phyloP scores from a whole-genome alignment of 179 eudicot genomes.

The Gypsophila paniculata region DNA sequence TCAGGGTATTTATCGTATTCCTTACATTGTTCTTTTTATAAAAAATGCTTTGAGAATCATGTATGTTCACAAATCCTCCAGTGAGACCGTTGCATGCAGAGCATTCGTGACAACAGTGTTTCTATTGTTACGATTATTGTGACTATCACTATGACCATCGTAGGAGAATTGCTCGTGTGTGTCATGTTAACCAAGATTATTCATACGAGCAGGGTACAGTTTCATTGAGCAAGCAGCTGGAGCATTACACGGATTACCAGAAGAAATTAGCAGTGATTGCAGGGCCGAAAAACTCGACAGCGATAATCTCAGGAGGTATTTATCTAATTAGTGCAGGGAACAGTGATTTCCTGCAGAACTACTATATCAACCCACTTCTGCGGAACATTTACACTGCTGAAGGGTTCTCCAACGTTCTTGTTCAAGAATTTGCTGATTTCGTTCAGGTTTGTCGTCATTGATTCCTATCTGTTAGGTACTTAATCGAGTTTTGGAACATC shows the following conservation, averaged over 20 bases:
- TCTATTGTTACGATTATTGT: no score
- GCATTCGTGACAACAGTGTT: no score
- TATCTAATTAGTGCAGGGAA: constrained; percentile 74
- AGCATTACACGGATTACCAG: constrained; percentile 68
- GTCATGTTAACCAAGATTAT: not conserved
- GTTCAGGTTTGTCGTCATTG: constrained; percentile 43
- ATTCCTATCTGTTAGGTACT: no score
- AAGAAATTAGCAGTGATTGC: constrained; percentile 43
- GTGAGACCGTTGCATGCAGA: no score
- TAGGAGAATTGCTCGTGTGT: not conserved
- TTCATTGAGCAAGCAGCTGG: constrained; percentile 64
- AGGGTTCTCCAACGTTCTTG: constrained; percentile 67
- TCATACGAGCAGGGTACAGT: constrained; percentile 47
- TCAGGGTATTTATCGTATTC: not conserved
- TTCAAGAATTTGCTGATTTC: constrained; percentile 47
- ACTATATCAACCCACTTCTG: constrained; percentile 76
- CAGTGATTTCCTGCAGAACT: constrained; percentile 92
- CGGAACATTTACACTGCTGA: constrained; percentile 59
- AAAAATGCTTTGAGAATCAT: no score
- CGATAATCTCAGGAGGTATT: constrained; percentile 53
- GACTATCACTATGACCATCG: no score
- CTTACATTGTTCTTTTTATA: not conserved
- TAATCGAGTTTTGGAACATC: no score
- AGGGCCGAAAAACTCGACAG: constrained; percentile 62
- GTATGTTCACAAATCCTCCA: no score